Percentiles rank a stretch among this genome's conserved stretches.
phyloP scores from a whole-genome alignment of 2,329 filamentous ascomycete species.

The Fonsecaea pugnacius region DNA sequence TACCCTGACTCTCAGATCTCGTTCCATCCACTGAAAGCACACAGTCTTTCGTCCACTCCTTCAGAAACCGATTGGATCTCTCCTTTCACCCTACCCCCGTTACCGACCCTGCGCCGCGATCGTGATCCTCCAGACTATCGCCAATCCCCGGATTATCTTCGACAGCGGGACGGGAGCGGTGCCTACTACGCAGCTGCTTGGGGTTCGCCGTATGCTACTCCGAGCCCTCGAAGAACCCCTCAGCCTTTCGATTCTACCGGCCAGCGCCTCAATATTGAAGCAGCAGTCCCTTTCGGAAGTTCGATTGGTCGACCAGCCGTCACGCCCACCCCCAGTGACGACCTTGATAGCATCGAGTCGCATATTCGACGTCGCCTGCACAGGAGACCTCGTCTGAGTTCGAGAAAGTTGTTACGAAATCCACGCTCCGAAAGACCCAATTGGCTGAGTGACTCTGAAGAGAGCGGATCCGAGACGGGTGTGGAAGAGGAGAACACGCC shows the following conservation, averaged over 20 bases:
- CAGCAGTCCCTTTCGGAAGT: conserved; percentile 38
- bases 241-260: conserved; percentile 41
- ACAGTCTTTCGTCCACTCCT: conserved; percentile 32
- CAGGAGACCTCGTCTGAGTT: conserved; percentile 2
- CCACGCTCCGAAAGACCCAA: conserved; percentile 67
- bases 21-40: conserved; percentile 17
- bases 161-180: conserved; percentile 53
- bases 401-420: conserved; percentile 22
- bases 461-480: conserved; percentile 73
- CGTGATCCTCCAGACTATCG: conserved; percentile 26
- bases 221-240: conserved; percentile 53
- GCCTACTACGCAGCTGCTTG: conserved; percentile 76
- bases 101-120: conserved; percentile 33
- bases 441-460: conserved; percentile 78
- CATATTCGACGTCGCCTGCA: conserved; percentile 6
- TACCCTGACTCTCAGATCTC: neutral
- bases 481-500: conserved; percentile 48
- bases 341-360: conserved; percentile 4
- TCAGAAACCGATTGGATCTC: conserved; percentile 35
- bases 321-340: neutral
- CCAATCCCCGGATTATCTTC: conserved; percentile 35
- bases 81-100: conserved; percentile 37
- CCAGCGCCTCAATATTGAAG: conserved; percentile 53
- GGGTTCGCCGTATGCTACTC: conserved; percentile 84
- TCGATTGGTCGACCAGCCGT: conserved; percentile 3